phyloP scores from a whole-genome alignment of 768 basidiomycete species.

The Mycena amicta region DNA sequence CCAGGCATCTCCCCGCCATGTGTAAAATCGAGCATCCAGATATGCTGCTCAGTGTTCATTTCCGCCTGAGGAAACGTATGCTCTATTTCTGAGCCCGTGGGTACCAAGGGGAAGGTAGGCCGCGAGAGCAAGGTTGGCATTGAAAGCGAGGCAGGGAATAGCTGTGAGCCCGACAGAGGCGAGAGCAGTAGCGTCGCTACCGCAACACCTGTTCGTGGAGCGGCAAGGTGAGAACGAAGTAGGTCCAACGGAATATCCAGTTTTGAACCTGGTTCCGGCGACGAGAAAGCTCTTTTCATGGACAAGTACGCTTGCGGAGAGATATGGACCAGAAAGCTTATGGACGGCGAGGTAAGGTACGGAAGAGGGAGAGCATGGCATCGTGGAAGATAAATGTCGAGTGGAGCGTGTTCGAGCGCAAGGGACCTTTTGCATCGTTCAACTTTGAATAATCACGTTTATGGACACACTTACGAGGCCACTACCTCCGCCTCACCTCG shows the following conservation, averaged over 20 bases:
- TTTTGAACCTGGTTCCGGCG: constrained; percentile 22
- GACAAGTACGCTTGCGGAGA: constrained; percentile 73
- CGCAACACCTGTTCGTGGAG: constrained; percentile 49
- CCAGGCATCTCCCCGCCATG: constrained; percentile 52
- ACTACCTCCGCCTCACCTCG: constrained; percentile 54
- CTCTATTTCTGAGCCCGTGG: constrained; percentile 48
- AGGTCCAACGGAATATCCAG: constrained; percentile 57
- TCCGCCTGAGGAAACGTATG: constrained; percentile 52
- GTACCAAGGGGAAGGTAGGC: constrained; percentile 57
- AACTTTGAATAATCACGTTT: neutral
- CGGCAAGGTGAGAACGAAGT: constrained; percentile 49
- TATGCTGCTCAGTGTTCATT: constrained; percentile 37
- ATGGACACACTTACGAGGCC: constrained; percentile 51
- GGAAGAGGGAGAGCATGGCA: constrained; percentile 72
- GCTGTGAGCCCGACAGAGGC: constrained; percentile 35
- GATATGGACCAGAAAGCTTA: constrained; percentile 72
- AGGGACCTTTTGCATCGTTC: constrained; percentile 38
- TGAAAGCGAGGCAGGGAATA: constrained; percentile 47
- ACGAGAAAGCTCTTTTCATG: constrained; percentile 43
- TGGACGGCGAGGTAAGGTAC: constrained; percentile 65
- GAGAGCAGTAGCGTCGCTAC: constrained; percentile 55
- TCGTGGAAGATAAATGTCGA: constrained; percentile 73
- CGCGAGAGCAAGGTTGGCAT: constrained; percentile 48
- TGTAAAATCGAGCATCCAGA: constrained; percentile 79
- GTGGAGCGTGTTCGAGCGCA: constrained; percentile 45